Base-by-base conservation (phyloP, 371 early-diverging fungal genomes). In the Syncephalastrum sp. region DNA sequence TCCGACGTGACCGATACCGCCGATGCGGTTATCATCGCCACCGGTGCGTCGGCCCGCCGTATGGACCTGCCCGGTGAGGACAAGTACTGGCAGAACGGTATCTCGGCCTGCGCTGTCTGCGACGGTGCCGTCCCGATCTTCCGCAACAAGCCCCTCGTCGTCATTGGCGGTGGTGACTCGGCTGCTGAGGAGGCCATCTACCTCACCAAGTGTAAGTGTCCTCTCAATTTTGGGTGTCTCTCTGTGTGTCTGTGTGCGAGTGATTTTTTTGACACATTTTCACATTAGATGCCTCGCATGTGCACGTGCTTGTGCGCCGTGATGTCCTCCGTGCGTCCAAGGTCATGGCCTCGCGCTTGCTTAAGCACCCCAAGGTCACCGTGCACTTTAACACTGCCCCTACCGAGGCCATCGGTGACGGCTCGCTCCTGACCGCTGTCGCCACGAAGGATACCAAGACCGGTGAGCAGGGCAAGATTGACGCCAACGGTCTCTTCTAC, bases 81-180 rank as follows among this genome's bases (percentile, higher is more conserved):
- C 14, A 64, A 58, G 13, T 73, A 79, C 66, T 79, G 80, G 80
- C 80, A 79, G 62, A 72, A 86, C 24, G 99, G 99, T 69, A 97
- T 99, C 72, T 95, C 95, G 57, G 98, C 99, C 17, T 99, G 99
- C 75, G 99, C 99, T 46, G 98, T 98, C 38, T 99, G 99, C 84
- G 99, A 99, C 76, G 99, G 88, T 74, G 97, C 96, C 57, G 93
- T 91, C 16, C 98, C 98, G 25, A 94, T 98, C 61, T 98, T 95
- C 83, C 88, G 92, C 57, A 89, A 96, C 79, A 94, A 96, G 83
- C 91, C 89, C 42, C 70, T 93, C 60, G 91, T 87, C 50, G 98
- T 99, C 24, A 88, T 99, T 61, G 99, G 99, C 67, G 99, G 99
- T 63, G 99, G 99, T 60, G 99, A 99, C 81, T 92, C 97, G 66